Evolutionary conservation across 495 filamentous ascomycete species (phyloP).

Genomic region (Talaromyces liani): DNA sequence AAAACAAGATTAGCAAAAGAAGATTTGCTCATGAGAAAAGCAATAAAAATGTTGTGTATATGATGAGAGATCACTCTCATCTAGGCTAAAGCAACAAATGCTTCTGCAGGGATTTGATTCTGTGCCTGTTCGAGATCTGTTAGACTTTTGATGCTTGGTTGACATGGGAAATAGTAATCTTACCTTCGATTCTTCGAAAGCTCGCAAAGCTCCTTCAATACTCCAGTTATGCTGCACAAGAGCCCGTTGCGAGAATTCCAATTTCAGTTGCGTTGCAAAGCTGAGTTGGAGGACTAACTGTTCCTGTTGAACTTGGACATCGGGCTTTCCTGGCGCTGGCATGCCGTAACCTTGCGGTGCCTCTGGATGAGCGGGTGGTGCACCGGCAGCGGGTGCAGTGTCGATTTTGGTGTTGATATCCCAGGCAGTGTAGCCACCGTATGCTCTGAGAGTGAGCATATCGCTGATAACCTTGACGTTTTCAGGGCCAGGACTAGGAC

Average conservation of each 20-base stretch:
- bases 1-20: background rate
- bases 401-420: slow-evolving; percentile 34
- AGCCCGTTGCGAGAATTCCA: slow-evolving; percentile 64
- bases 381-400: slow-evolving; percentile 13
- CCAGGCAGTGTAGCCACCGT: slow-evolving; percentile 56
- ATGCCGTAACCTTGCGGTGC: slow-evolving; percentile 34
- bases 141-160: slow-evolving; percentile 14
- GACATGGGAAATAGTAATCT: slow-evolving; percentile 1
- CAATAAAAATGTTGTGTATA: background rate
- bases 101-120: slow-evolving; percentile 31
- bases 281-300: slow-evolving; percentile 59
- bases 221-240: slow-evolving; percentile 67
- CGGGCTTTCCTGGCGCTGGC: slow-evolving; percentile 30
- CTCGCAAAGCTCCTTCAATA: slow-evolving; percentile 55
- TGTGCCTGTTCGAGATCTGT: slow-evolving; percentile 21
- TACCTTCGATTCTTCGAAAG: slow-evolving; percentile 54
- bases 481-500: slow-evolving; percentile 56
- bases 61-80: background rate
- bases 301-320: slow-evolving; percentile 47
- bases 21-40: background rate
- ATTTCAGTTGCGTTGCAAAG: slow-evolving; percentile 61
- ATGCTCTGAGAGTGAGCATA: slow-evolving; percentile 62
- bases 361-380: slow-evolving; percentile 16
- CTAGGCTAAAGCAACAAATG: slow-evolving; percentile 25
- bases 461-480: slow-evolving; percentile 76